Conservation (phyloP, 345 rosid genomes). For the Camelina hispida region DNA sequence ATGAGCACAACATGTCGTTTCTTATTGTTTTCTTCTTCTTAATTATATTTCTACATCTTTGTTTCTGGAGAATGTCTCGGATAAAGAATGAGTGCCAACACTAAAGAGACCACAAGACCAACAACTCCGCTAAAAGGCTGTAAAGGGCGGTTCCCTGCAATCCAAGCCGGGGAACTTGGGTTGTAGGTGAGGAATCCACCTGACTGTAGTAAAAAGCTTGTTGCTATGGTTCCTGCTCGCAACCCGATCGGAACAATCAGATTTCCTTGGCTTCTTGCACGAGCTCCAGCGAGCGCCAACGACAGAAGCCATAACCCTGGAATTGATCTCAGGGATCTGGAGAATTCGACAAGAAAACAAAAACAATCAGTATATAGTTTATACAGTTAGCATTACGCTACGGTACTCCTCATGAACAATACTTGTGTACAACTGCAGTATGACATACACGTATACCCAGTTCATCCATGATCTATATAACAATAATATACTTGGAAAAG, state of each 20-base stretch:
- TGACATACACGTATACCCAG: not conserved
- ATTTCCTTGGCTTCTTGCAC: conserved; percentile 64
- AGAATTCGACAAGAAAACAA: conserved; percentile 31
- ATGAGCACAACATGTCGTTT: not conserved
- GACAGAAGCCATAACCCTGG: conserved; percentile 87
- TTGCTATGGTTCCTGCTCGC: conserved; percentile 67
- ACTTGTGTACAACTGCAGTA: not conserved
- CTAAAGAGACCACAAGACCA: conserved; percentile 62
- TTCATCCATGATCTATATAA: not conserved
- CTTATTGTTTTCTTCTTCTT: conserved; percentile 19
- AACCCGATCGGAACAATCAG: conserved; percentile 73
- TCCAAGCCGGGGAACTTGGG: conserved; percentile 58
- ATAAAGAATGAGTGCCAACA: conserved; percentile 62
- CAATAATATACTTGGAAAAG: conserved; percentile 2
- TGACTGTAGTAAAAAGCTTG: conserved; percentile 65
- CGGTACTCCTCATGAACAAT: not conserved
- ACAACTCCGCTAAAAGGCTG: conserved; percentile 85
- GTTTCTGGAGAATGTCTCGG: conserved; percentile 53
- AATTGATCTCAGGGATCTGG: conserved; percentile 70
- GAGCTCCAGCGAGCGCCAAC: conserved; percentile 66
- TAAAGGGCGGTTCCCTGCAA: conserved; percentile 65
- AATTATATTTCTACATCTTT: conserved; percentile 29
- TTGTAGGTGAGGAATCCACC: conserved; percentile 65
- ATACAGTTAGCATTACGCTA: not conserved
- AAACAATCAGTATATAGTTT: conserved; percentile 3